Percentiles rank a stretch among this genome's conserved stretches.
Conservation (phyloP, 148 eudicot species). For the Rhododendron ferrugineum region DNA sequence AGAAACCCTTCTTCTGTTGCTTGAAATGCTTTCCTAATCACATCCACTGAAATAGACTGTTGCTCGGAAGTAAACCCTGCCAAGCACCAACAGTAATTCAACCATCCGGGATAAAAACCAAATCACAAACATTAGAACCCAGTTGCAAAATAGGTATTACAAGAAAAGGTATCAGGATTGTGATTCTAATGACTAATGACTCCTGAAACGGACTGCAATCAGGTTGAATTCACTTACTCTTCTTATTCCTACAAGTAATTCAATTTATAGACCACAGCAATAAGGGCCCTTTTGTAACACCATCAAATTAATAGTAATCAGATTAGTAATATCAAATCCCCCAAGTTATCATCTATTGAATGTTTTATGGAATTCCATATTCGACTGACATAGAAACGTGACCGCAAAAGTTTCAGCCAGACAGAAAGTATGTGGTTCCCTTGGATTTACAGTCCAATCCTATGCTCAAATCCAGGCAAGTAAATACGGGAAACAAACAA, state of each 20-base stretch:
- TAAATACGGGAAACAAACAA: neutral
- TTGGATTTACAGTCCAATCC: neutral
- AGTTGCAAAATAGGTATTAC: neutral
- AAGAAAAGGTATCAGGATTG: neutral
- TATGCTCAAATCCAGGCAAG: neutral
- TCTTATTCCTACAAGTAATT: neutral
- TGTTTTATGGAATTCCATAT: neutral
- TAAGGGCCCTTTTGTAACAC: neutral
- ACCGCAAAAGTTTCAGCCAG: neutral
- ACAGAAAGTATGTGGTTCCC: neutral
- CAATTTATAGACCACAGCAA: neutral
- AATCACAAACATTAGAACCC: neutral
- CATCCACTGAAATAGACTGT: constrained; percentile 68
- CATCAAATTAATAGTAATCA: neutral
- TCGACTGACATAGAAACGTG: neutral
- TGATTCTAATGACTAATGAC: neutral
- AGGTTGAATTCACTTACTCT: neutral
- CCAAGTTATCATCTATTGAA: neutral
- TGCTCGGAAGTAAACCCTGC: constrained; percentile 70
- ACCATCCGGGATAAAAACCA: neutral
- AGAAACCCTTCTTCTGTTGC: constrained; percentile 85
- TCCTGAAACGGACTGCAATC: neutral
- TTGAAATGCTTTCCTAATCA: constrained; percentile 68
- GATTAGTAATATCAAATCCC: neutral
- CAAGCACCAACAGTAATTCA: neutral